Evolutionary conservation across 75 land plant species (phyloP).

Genomic region (Cupressus sempervirens): DNA sequence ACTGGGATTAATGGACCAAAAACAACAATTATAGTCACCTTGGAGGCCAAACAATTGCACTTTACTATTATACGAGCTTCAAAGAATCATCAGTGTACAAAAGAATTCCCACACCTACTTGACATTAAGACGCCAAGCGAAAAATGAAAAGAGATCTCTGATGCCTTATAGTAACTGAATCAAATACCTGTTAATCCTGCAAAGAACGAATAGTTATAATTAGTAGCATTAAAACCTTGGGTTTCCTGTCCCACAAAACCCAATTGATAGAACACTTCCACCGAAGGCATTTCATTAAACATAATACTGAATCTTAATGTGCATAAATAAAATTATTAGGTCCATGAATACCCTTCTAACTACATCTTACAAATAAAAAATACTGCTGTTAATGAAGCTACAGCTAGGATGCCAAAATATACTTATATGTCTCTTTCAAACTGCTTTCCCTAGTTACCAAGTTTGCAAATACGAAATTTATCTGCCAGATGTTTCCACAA

Average conservation of each 20-base stretch:
- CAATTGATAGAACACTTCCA: background rate
- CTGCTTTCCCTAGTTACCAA: background rate
- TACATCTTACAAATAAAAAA: background rate
- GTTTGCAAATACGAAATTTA: background rate
- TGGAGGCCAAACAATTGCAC: slow-evolving; percentile 1
- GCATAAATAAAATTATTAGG: background rate
- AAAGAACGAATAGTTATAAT: background rate
- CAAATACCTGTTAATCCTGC: background rate
- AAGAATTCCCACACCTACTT: background rate
- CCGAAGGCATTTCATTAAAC: background rate
- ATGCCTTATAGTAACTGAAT: background rate
- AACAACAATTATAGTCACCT: background rate
- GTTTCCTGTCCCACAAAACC: background rate
- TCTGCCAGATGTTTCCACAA: background rate
- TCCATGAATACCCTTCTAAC: background rate
- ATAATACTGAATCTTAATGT: background rate
- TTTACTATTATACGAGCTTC: slow-evolving; percentile 5
- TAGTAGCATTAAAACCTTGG: background rate
- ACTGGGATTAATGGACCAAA: background rate
- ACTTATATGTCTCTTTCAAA: background rate
- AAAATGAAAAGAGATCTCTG: background rate
- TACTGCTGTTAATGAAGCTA: background rate
- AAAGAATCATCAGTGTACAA: slow-evolving; percentile 10
- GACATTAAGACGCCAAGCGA: background rate
- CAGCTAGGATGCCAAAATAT: background rate